Base-by-base conservation (phyloP, 305 asterid species). In the Striga hermonthica region DNA sequence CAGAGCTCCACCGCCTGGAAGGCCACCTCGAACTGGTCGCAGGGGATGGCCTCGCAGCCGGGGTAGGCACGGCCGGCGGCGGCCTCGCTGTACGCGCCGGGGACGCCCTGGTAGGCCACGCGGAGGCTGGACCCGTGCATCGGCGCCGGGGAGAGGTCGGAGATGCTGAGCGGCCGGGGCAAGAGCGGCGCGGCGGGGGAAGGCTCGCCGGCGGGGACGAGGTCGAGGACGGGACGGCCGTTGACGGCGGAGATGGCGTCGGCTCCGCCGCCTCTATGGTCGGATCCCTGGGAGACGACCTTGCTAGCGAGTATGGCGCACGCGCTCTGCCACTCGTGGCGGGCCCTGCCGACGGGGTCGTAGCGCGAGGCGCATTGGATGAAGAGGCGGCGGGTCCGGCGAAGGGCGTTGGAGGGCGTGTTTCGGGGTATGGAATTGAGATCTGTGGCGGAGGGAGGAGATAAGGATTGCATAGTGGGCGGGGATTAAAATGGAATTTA, bases 51-150 rank as follows among this genome's bases (percentile, higher is more conserved):
- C 31, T 90, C 95, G 53, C 95, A 87, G 8, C 81, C 76, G 4
- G 95, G 97, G 45, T 87, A 90, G 8, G 97, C 97, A 60, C 84
- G 87, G 0, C 87, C 90, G 14, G 97, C 94, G 10, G 97, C 97
- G 11, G 95, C 91, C 64, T 90, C 97, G 31, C 95, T 87, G 75
- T 78, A 87, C 10, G 95, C 94, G 4, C 95, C 97, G 13, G 95
- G 95, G 13, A 87, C 90, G 4, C 95, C 97, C 16, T 90, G 95
- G 75, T 90, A 88, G 13, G 97, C 97, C 0, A 89, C 96, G 8
- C 95, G 87, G 49, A 89, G 82, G 62, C 55, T 59, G 4, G 95
- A 69, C 3, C 95, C 95, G 78, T 89, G 95, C 90, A 74, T 78
- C 70, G 96, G 95, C 31, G 90, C 84, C 8, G 96, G 95, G 0